Evolutionary conservation across 2,329 filamentous ascomycete genomes (phyloP).

Genomic region (Beauveria bassiana): DNA sequence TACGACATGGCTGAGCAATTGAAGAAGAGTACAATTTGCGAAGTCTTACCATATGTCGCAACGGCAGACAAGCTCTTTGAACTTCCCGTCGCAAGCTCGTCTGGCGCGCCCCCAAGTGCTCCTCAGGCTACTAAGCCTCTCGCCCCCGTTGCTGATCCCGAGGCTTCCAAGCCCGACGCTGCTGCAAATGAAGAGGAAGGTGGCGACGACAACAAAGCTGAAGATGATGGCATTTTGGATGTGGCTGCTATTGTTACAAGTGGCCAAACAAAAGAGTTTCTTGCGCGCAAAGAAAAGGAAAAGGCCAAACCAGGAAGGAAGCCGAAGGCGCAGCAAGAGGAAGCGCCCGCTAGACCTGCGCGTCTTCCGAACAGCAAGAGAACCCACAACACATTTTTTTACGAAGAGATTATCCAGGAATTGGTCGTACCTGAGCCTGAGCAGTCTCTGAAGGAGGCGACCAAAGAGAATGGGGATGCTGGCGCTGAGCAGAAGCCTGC

Average conservation of each 20-base stretch:
- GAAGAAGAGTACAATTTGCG: conserved; percentile 59
- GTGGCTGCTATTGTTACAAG: conserved; percentile 79
- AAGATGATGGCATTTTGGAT: conserved; percentile 69
- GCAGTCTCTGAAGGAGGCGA: conserved; percentile 13
- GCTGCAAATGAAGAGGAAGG: conserved; percentile 23
- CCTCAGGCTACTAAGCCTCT: conserved; percentile 13
- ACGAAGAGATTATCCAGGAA: conserved; percentile 59
- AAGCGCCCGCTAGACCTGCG: conserved; percentile 44
- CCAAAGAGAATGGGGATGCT: not conserved
- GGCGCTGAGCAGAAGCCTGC: not conserved
- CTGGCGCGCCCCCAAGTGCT: conserved; percentile 23
- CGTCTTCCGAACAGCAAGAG: conserved; percentile 67
- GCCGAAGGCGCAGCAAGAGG: conserved; percentile 49
- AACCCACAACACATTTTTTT: conserved; percentile 62
- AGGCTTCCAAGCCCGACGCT: not conserved
- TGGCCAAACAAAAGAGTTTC: conserved; percentile 73
- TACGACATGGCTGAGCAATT: conserved; percentile 63
- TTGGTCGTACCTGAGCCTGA: conserved; percentile 35
- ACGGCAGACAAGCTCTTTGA: conserved; percentile 39
- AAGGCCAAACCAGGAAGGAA: conserved; percentile 55
- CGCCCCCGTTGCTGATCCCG: conserved; percentile 15
- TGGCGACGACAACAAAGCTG: conserved; percentile 33
- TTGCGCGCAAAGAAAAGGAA: conserved; percentile 76
- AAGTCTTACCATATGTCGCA: conserved; percentile 52
- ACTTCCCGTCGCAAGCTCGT: conserved; percentile 30